Evolutionary conservation across 805 yeast genomes (phyloP), one percentile per base, ranked within the genome.

Genomic region (Maudiozyma bulderi): DNA sequence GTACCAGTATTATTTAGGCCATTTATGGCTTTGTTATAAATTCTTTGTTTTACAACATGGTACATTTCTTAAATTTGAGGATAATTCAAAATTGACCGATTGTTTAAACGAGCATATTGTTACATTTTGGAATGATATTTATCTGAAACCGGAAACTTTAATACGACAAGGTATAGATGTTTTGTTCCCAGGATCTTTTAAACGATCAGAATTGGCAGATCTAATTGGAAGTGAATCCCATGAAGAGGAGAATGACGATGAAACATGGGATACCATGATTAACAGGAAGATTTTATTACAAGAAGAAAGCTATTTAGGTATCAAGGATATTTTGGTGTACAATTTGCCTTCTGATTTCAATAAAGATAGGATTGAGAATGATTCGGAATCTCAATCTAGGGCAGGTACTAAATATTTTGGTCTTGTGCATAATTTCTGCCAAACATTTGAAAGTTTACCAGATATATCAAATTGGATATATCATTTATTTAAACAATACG

Each of bases 381-480:
- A 26, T 3, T 9, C 29, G 14, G 38, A 41, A 1, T 37, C 37
- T 6, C 38, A 46, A 32, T 20, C 28, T 9, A 46, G 35, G 5
- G 46, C 49, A 10, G 59, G 58, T 10, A 47, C 51, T 34, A 61
- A 58, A 43, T 50, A 52, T 1, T 62, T 59, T 47, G 69, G 69
- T 1, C 53, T 62, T 3, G 52, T 65, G 2, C 53, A 57, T 30
- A 61, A 60, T 49, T 65, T 65, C 47, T 46, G 57, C 10, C 46
- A 53, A 15, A 54, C 58, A 13, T 53, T 57, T 9, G 55, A 58
- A 30, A 56, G 56, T 37, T 39, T 64, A 8, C 47, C 62, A 1
- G 55, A 54, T 35, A 26, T 65, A 11, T 61, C 68, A 1, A 65
- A 65, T 46, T 65, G 69, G 69, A 43, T 65, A 3, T 57, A 62